These are phyloP conservation scores for Epichloe coenophiala DNA, from an alignment of 2,329 filamentous ascomycete species.

Conservation along the genomic window DNA sequence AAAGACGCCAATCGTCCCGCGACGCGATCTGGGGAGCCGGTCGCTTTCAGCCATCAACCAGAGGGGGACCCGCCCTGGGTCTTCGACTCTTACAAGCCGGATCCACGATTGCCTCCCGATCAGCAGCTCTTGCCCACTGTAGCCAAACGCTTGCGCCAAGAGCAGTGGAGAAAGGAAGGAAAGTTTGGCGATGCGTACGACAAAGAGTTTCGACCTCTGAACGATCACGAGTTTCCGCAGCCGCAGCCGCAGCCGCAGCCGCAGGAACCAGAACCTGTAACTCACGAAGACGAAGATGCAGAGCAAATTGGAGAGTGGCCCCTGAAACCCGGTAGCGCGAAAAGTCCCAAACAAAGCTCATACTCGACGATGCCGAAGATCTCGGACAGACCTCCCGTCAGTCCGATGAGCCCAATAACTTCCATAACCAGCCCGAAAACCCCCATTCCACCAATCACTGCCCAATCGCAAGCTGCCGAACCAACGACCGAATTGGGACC, in stretches of 20 bases:
- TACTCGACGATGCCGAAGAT: conserved; percentile 55
- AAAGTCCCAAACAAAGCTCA: conserved; percentile 33
- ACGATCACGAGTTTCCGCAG: conserved; percentile 41
- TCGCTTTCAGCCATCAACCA: conserved; percentile 47
- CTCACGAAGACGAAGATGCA: conserved; percentile 15
- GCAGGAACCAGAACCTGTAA: conserved; percentile 21
- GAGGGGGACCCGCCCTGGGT: conserved; percentile 97
- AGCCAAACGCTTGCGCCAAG: conserved; percentile 78
- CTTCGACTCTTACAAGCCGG: conserved; percentile 86
- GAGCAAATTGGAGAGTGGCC: conserved; percentile 42
- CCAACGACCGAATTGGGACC: conserved; percentile 6
- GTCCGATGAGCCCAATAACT: conserved; percentile 30
- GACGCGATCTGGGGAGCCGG: conserved; percentile 47
- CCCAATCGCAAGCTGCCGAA: conserved; percentile 8
- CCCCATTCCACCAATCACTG: conserved; percentile 19
- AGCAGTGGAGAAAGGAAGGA: conserved; percentile 89
- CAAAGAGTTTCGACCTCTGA: conserved; percentile 73
- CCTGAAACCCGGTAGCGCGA: conserved; percentile 31
- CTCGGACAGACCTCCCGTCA: conserved; percentile 19
- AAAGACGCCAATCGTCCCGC: conserved; percentile 40
- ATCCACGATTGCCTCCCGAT: conserved; percentile 84
- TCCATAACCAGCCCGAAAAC: conserved; percentile 16
- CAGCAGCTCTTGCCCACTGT: conserved; percentile 93
- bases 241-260: conserved; percentile 12
- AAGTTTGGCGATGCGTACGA: conserved; percentile 78